Percentiles rank a stretch among this genome's conserved stretches.
These are phyloP conservation scores for Saturnispora saitoi DNA, from an alignment of 805 yeast genomes.

Conservation along the genomic window DNA sequence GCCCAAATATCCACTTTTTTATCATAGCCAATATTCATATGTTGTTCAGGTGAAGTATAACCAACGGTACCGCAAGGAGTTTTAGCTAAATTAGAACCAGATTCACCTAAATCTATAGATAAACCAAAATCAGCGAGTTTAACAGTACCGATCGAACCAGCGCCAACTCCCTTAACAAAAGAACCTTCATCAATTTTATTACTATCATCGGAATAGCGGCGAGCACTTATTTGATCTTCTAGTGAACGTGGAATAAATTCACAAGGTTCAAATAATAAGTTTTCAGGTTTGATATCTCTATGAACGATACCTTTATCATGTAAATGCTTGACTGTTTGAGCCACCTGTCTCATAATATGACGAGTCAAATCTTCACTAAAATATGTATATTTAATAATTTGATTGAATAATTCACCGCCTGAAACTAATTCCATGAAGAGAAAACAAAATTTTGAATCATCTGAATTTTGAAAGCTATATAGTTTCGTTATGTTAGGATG, in stretches of 20 bases:
- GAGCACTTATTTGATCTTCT: conserved; percentile 34
- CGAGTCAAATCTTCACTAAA: conserved; percentile 64
- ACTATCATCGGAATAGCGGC: conserved; percentile 49
- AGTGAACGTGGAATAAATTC: conserved; percentile 35
- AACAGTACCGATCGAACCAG: conserved; percentile 55
- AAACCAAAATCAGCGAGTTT: conserved; percentile 66
- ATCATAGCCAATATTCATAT: conserved; percentile 48
- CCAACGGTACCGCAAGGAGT: conserved; percentile 77
- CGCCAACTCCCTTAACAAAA: conserved; percentile 44
- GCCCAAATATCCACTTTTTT: conserved; percentile 71
- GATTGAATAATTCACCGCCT: conserved; percentile 79
- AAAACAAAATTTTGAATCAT: conserved; percentile 42
- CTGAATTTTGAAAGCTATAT: conserved; percentile 43
- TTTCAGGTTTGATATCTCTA: conserved; percentile 78
- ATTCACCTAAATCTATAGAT: conserved; percentile 42
- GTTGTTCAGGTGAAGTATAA: conserved; percentile 68
- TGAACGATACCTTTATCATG: conserved; percentile 72
- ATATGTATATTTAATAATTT: conserved; percentile 69
- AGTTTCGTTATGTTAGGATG: conserved; percentile 57
- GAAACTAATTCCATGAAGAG: conserved; percentile 58
- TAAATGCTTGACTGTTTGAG: conserved; percentile 57
- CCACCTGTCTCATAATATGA: conserved; percentile 65
- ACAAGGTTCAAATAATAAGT: conserved; percentile 54
- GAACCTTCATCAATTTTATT: conserved; percentile 55
- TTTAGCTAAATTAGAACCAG: conserved; percentile 36